phyloP scores from a whole-genome alignment of 768 basidiomycete species.

The Lanmaoa pseudosensibilis region DNA sequence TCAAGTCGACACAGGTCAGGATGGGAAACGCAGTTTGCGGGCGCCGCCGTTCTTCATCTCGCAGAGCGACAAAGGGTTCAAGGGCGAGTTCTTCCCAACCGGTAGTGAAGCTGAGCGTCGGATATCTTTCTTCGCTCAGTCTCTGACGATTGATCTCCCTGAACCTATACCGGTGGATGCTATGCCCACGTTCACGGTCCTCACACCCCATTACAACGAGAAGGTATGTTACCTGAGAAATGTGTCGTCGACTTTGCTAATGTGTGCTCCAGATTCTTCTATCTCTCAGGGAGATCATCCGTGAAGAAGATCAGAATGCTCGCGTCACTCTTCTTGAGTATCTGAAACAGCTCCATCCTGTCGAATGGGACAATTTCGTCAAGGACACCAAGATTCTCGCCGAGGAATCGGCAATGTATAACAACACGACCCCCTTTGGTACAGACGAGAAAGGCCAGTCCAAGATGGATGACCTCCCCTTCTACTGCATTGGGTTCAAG shows the following conservation, averaged over 20 bases:
- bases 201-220: conserved; percentile 98
- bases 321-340: conserved; percentile 97
- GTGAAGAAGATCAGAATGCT: conserved; percentile 96
- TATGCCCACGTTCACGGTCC: conserved; percentile 99
- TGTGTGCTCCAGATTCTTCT: conserved; percentile 70
- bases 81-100: conserved; percentile 88
- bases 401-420: conserved; percentile 88
- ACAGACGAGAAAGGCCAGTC: conserved; percentile 81
- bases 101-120: conserved; percentile 96
- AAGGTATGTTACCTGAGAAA: conserved; percentile 56
- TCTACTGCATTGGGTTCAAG: conserved; percentile 99
- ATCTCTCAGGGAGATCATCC: conserved; percentile 96
- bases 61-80: conserved; percentile 84
- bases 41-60: conserved; percentile 99
- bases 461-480: conserved; percentile 90
- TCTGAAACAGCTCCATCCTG: conserved; percentile 94
- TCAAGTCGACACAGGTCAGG: conserved; percentile 82
- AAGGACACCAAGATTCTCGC: conserved; percentile 99
- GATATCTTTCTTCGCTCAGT: conserved; percentile 99
- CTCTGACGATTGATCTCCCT: conserved; percentile 91
- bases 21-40: conserved; percentile 87
- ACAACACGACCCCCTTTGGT: conserved; percentile 69
- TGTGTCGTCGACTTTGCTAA: conserved; percentile 3
- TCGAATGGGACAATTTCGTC: conserved; percentile 99
- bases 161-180: conserved; percentile 94